These are phyloP conservation scores for Rosa persica DNA, from an alignment of 306 rosid genomes.

Conservation along the genomic window DNA sequence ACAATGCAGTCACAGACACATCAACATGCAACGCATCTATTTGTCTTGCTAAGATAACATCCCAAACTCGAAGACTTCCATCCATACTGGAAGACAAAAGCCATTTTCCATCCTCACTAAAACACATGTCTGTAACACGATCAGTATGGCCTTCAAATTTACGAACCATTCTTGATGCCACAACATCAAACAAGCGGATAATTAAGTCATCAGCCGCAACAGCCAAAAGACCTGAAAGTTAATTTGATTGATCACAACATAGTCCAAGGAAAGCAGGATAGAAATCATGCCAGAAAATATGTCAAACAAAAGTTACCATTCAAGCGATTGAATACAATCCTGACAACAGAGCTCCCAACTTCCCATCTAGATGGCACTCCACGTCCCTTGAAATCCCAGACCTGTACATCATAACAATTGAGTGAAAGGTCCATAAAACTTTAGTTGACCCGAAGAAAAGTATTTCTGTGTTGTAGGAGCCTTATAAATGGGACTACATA, in stretches of 20 bases:
- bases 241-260: constrained; percentile 8
- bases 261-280: background rate
- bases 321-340: constrained; percentile 77
- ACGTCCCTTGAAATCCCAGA: constrained; percentile 85
- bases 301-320: constrained; percentile 53
- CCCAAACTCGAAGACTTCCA: constrained; percentile 94
- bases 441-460: background rate
- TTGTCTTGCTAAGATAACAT: constrained; percentile 83
- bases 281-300: background rate
- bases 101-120: constrained; percentile 99
- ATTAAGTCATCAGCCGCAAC: constrained; percentile 69
- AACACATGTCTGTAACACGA: constrained; percentile 88
- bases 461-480: background rate
- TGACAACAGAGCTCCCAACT: constrained; percentile 62
- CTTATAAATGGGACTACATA: background rate
- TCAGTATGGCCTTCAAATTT: constrained; percentile 91
- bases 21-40: constrained; percentile 82
- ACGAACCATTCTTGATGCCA: constrained; percentile 82
- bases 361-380: constrained; percentile 74
- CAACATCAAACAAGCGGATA: constrained; percentile 75
- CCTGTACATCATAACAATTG: constrained; percentile 44
- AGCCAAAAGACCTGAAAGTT: constrained; percentile 85
- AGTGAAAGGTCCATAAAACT: constrained; percentile 13
- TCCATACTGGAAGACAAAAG: constrained; percentile 94
- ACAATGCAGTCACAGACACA: constrained; percentile 72